A percentile compares a stretch with the other conserved stretches of the same genome.
phyloP scores from a whole-genome alignment of 805 yeast species.

The Pichia occidentalis region DNA sequence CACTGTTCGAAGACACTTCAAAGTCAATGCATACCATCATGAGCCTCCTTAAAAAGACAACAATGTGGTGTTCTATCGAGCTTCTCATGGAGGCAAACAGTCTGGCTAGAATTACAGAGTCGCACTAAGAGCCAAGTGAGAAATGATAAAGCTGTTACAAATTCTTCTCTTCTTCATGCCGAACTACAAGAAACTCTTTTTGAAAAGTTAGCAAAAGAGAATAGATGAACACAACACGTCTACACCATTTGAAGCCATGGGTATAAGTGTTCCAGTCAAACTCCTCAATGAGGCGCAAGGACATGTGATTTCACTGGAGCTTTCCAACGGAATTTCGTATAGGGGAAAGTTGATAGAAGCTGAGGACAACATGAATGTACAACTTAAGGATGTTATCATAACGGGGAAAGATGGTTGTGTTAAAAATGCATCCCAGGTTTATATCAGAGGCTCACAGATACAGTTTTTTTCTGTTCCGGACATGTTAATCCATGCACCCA shows the following conservation, averaged over 20 bases:
- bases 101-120: not conserved
- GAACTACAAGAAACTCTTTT: not conserved
- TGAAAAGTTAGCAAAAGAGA: no score
- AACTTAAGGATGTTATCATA: slow-evolving; percentile 70
- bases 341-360: slow-evolving; percentile 79
- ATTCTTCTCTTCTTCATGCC: not conserved
- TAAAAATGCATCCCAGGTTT: slow-evolving; percentile 74
- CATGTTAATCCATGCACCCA: slow-evolving; percentile 79
- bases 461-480: slow-evolving; percentile 85
- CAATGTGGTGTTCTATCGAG: no score
- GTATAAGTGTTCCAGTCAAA: slow-evolving; percentile 75
- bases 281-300: slow-evolving; percentile 70
- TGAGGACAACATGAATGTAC: slow-evolving; percentile 94
- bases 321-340: slow-evolving; percentile 78
- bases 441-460: slow-evolving; percentile 86
- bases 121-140: not conserved
- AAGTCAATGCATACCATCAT: not conserved
- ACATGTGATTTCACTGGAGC: slow-evolving; percentile 75
- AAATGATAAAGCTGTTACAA: not conserved
- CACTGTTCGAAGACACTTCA: no score
- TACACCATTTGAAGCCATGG: slow-evolving; percentile 32
- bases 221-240: not conserved
- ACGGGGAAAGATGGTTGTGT: slow-evolving; percentile 74
- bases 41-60: not conserved
- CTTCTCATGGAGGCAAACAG: no score